Conservation (phyloP, 352 stramenopile species). For the Phytophthora pseudosyringae region DNA sequence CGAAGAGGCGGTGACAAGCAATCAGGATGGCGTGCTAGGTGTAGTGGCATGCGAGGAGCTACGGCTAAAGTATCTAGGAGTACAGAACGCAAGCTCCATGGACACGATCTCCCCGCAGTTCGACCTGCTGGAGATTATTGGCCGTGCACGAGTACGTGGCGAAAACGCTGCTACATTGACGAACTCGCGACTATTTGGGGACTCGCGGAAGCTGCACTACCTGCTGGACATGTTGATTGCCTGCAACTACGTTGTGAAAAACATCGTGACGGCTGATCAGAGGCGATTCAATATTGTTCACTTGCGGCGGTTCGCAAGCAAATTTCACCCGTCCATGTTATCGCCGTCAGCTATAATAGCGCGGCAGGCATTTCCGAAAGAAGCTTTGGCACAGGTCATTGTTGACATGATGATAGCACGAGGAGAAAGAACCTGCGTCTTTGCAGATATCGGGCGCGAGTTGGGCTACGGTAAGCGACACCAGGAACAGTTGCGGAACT, state of each 20-base stretch:
- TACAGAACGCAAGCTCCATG: slow-evolving; percentile 56
- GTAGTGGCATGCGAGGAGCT: slow-evolving; percentile 75
- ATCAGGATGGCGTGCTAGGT: slow-evolving; percentile 57
- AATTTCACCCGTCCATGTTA: slow-evolving; percentile 78
- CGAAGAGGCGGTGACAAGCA: slow-evolving; percentile 60
- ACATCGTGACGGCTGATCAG: slow-evolving; percentile 74
- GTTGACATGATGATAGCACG: slow-evolving; percentile 67
- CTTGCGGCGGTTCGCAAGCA: slow-evolving; percentile 61
- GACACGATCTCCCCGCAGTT: slow-evolving; percentile 76
- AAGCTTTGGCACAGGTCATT: slow-evolving; percentile 64
- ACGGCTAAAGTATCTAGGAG: slow-evolving; percentile 72
- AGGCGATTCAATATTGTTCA: slow-evolving; percentile 86
- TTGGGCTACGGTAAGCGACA: slow-evolving; percentile 78
- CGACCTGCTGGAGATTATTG: slow-evolving; percentile 83
- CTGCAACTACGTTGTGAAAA: slow-evolving; percentile 69
- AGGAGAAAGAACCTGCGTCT: slow-evolving; percentile 75
- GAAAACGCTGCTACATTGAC: slow-evolving; percentile 69
- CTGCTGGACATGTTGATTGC: slow-evolving; percentile 81
- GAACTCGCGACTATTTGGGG: slow-evolving; percentile 64
- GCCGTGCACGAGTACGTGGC: slow-evolving; percentile 57
- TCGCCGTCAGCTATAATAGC: slow-evolving; percentile 60
- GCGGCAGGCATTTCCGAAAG: slow-evolving; percentile 66
- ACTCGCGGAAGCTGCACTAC: slow-evolving; percentile 82
- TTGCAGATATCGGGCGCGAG: slow-evolving; percentile 87
- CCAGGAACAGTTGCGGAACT: slow-evolving; percentile 84